Evolutionary conservation across 768 basidiomycete species (phyloP).

Genomic region (Kwoniella botswanensis): DNA sequence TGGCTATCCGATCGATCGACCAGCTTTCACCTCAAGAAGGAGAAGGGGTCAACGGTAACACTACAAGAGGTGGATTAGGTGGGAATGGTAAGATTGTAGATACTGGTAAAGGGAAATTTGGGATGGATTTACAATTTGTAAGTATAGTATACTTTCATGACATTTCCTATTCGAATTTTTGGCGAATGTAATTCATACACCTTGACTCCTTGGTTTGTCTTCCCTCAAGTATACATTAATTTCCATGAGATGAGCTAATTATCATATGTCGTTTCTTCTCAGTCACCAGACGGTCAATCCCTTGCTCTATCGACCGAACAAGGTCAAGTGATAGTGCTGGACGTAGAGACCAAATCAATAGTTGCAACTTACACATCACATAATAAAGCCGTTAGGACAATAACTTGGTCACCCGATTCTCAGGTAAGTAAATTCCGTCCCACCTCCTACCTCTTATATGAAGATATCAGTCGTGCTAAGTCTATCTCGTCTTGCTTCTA

Average conservation of each 20-base stretch:
- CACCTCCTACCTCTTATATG: not conserved
- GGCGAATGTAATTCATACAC: no score
- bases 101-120: constrained; percentile 57
- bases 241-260: no score
- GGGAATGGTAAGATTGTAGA: constrained; percentile 54
- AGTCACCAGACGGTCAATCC: constrained; percentile 87
- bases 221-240: no score
- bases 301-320: constrained; percentile 82
- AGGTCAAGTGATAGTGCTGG: constrained; percentile 87
- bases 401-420: constrained; percentile 88
- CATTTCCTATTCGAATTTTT: constrained; percentile 58
- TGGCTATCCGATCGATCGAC: constrained; percentile 41
- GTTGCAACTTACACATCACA: constrained; percentile 79
- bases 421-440: not conserved
- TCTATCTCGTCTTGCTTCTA: constrained; percentile 52
- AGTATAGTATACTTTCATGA: constrained; percentile 72
- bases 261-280: constrained; percentile 57
- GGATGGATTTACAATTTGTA: constrained; percentile 59
- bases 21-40: constrained; percentile 16
- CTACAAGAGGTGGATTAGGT: constrained; percentile 25
- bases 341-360: constrained; percentile 71
- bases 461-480: not conserved
- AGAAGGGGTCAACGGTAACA: constrained; percentile 18
- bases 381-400: constrained; percentile 83
- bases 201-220: no score